Conservation (phyloP, 257 asterid genomes). For the Anisodus tanguticus region DNA sequence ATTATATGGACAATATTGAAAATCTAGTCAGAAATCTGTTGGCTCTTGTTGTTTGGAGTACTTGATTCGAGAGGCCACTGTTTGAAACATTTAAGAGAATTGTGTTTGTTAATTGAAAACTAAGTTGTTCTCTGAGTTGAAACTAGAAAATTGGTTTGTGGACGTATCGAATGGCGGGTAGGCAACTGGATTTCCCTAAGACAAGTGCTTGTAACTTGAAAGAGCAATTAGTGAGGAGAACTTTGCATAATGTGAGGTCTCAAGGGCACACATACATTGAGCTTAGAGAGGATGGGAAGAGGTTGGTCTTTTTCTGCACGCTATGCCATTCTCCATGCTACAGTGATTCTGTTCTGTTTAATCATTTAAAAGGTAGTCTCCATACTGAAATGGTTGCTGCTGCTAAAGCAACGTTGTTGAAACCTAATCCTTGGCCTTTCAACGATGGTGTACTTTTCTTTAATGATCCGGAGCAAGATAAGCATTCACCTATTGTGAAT, state of each 20-base stretch:
- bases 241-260: conserved; percentile 68
- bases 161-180: conserved; percentile 52
- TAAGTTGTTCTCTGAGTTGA: too few species aligned
- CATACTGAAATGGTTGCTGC: conserved; percentile 71
- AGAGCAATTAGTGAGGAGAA: conserved; percentile 67
- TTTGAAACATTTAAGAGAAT: too few species aligned
- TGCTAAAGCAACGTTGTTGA: conserved; percentile 74
- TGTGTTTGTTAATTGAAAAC: too few species aligned
- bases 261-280: conserved; percentile 88
- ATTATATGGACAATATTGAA: background rate
- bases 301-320: conserved; percentile 78
- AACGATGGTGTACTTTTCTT: conserved; percentile 88
- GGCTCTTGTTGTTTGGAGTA: background rate
- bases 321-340: conserved; percentile 85
- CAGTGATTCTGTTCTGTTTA: conserved; percentile 62
- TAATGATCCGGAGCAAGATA: conserved; percentile 49
- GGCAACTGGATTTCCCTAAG: conserved; percentile 59
- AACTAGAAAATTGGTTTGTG: background rate
- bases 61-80: background rate
- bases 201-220: conserved; percentile 54
- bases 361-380: conserved; percentile 78
- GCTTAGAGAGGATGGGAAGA: conserved; percentile 88
- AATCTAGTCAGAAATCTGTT: background rate
- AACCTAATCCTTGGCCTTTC: conserved; percentile 94
- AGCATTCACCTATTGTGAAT: conserved; percentile 33